Percentiles rank a stretch among this genome's conserved stretches.
These are phyloP conservation scores for Lactarius indigo DNA, from an alignment of 768 basidiomycete species.

Conservation along the genomic window DNA sequence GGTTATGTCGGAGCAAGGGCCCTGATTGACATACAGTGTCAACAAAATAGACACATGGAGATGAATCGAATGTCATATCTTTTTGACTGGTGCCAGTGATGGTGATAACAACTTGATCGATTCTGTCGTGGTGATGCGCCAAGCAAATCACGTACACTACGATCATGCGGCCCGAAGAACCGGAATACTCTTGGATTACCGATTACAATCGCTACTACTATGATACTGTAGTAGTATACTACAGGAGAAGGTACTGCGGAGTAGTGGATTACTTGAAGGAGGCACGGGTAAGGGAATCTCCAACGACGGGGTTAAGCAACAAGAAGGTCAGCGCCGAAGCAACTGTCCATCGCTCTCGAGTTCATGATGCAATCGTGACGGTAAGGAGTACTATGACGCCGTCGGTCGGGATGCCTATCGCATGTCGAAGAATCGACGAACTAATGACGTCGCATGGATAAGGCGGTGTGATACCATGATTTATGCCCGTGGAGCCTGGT, in stretches of 20 bases:
- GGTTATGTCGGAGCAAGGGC: too few species aligned
- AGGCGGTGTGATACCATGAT: constrained; percentile 40
- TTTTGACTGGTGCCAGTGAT: too few species aligned
- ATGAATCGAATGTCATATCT: too few species aligned
- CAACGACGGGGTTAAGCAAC: background rate
- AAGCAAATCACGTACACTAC: too few species aligned
- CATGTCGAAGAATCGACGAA: background rate
- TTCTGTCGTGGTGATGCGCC: too few species aligned
- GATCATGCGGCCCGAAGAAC: background rate
- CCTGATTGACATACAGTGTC: too few species aligned
- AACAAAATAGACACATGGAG: too few species aligned
- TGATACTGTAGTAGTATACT: background rate
- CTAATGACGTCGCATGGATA: background rate
- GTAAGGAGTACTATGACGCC: constrained; percentile 18
- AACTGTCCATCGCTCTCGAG: background rate
- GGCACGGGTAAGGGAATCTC: background rate
- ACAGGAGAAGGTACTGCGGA: background rate
- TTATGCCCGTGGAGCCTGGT: constrained; percentile 47
- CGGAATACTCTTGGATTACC: background rate
- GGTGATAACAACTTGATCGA: too few species aligned
- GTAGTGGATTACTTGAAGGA: background rate
- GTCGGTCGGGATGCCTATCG: constrained; percentile 20
- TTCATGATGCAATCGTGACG: constrained; percentile 15
- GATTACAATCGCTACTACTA: background rate
- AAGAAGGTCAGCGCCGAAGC: background rate